A percentile compares a stretch with the other conserved stretches of the same genome.
phyloP scores from a whole-genome alignment of 2,329 filamentous ascomycete species.

The Knoxdaviesia capensis region DNA sequence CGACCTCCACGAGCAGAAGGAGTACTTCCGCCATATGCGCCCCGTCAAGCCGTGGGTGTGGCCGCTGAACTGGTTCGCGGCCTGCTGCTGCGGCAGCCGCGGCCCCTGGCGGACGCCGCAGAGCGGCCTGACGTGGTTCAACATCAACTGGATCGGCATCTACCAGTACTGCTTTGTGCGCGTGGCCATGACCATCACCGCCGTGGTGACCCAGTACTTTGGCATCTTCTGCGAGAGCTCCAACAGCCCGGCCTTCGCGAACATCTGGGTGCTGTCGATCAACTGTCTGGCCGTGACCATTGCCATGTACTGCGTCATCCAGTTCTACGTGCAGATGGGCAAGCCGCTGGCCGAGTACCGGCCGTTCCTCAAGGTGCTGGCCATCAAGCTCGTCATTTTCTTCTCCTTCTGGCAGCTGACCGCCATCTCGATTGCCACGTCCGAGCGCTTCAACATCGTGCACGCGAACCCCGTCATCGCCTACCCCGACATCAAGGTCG shows the following conservation, averaged over 20 bases:
- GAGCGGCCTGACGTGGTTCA: constrained; percentile 80
- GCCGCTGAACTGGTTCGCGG: constrained; percentile 51
- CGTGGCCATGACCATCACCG: constrained; percentile 59
- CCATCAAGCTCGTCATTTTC: constrained; percentile 84
- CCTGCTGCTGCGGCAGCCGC: constrained; percentile 46
- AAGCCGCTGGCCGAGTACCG: constrained; percentile 45
- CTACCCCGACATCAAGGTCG: constrained; percentile 57
- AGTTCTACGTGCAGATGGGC: constrained; percentile 67
- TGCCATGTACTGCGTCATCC: constrained; percentile 76
- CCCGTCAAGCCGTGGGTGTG: constrained; percentile 53
- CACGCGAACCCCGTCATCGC: constrained; percentile 37
- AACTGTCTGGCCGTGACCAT: constrained; percentile 55
- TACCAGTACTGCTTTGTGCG: constrained; percentile 78
- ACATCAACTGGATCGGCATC: constrained; percentile 62
- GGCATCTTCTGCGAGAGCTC: constrained; percentile 61
- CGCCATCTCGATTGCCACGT: constrained; percentile 29
- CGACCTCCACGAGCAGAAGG: constrained; percentile 60
- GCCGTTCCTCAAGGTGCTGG: constrained; percentile 62
- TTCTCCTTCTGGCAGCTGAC: constrained; percentile 69
- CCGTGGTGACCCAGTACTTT: constrained; percentile 51
- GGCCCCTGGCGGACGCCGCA: constrained; percentile 54
- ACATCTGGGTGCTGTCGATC: constrained; percentile 60
- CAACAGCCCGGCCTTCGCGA: constrained; percentile 57
- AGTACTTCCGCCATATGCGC: constrained; percentile 51
- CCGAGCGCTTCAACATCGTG: constrained; percentile 37